Evolutionary conservation across 352 stramenopile species (phyloP).

Genomic region (Pythium phragmitis): DNA sequence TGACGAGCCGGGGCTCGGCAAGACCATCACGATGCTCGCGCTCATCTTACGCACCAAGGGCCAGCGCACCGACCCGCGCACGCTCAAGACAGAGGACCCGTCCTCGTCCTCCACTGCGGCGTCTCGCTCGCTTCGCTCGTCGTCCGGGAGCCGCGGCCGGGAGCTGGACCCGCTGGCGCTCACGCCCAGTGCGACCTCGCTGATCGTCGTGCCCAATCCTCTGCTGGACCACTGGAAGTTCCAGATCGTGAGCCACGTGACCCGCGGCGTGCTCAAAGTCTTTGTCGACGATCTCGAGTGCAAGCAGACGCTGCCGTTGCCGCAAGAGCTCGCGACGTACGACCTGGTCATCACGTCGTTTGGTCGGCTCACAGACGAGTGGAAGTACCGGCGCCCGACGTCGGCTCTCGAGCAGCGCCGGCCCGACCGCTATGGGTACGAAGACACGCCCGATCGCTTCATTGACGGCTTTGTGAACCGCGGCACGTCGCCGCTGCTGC

Average conservation of each 20-base stretch:
- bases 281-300: slow-evolving; percentile 29
- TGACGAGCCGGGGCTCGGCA: slow-evolving; percentile 80
- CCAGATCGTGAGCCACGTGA: slow-evolving; percentile 62
- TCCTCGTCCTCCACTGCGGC: background rate
- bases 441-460: slow-evolving; percentile 45
- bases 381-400: slow-evolving; percentile 56
- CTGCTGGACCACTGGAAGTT: slow-evolving; percentile 79
- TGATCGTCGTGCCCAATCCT: slow-evolving; percentile 74
- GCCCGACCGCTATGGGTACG: slow-evolving; percentile 71
- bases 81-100: background rate
- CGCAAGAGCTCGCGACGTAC: slow-evolving; percentile 47
- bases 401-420: slow-evolving; percentile 61
- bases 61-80: slow-evolving; percentile 30
- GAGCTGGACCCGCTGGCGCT: slow-evolving; percentile 47
- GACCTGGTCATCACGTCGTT: slow-evolving; percentile 82
- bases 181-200: slow-evolving; percentile 42
- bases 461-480: slow-evolving; percentile 56
- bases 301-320: slow-evolving; percentile 39
- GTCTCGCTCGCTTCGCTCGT: slow-evolving; percentile 38
- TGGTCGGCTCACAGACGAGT: slow-evolving; percentile 54
- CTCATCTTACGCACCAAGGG: slow-evolving; percentile 78
- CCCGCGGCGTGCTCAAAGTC: slow-evolving; percentile 24
- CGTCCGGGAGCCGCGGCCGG: slow-evolving; percentile 39
- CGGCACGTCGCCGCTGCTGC: slow-evolving; percentile 55
- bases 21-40: slow-evolving; percentile 86